Base-by-base conservation (phyloP, 2,329 filamentous ascomycete genomes). In the Orbilia javanica region DNA sequence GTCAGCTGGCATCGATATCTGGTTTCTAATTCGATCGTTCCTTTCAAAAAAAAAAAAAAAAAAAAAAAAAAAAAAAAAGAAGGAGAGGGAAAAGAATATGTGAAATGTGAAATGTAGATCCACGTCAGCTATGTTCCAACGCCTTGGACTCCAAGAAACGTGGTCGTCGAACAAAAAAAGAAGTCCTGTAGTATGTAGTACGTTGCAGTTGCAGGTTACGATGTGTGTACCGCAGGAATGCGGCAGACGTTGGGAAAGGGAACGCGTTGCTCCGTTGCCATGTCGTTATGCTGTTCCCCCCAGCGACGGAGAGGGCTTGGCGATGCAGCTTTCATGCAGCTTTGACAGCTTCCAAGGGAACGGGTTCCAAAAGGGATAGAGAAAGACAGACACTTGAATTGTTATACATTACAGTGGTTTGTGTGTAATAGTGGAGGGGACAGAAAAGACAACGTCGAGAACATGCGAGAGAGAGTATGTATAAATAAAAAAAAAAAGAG, bases 351-450 rank as follows among this genome's bases (percentile, higher is more conserved):
- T 60, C 55, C 55, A 60, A 42, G 34, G 55, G 8, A 60, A 60
- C 34, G 31, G 55, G 36, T 27, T 15, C 55, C 20, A 42, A 60
- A 60, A 39, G 55, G 55, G 46, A 25, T 46, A 31, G 27, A 60
- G 36, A 60, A 27, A 60, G 55, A 27, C 34, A 60, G 55, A 60
- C 27, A 2, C 1, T 48, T 65, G 44, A 64, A 25, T 71, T 70
- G 55, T 64, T 71, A 64, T 71, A 71, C 68, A 71, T 71, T 71
- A 68, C 65, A 68, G 65, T 68, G 7, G 3, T n/a, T 3, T 50
- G 10, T 34, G 34, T 10, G 22, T 25, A 6, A 34, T 15, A 42
- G 39, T 13, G 31, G 10, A 7, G 27, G 31, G 13, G 11, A 18
- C 15, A 44, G 11, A 18, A n/a, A 31, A 29, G n/a, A 34, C 39